Percentiles rank a stretch among this genome's conserved stretches.
These are phyloP conservation scores for Lepidopterella palustris DNA, from an alignment of 495 filamentous ascomycete genomes.

Conservation along the genomic window DNA sequence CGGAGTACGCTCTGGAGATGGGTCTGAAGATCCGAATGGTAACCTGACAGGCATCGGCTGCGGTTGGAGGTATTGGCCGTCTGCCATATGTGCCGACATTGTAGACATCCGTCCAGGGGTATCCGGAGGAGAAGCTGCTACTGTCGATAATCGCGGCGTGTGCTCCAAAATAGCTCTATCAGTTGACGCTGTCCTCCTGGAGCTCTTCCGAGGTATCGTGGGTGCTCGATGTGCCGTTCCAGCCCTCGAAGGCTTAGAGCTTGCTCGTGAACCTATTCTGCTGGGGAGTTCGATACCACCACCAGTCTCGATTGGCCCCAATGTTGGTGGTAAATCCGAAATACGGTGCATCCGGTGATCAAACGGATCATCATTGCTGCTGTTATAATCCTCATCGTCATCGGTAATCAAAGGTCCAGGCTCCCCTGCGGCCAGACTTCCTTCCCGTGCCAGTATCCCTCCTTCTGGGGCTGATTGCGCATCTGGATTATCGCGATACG, in stretches of 20 bases:
- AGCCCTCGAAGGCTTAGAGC: slow-evolving; percentile 35
- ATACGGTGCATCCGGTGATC: slow-evolving; percentile 42
- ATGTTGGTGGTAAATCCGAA: slow-evolving; percentile 48
- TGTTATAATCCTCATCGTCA: slow-evolving; percentile 9
- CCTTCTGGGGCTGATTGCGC: not conserved
- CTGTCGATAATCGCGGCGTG: slow-evolving; percentile 20
- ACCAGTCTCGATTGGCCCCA: slow-evolving; percentile 57
- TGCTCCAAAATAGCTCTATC: slow-evolving; percentile 19
- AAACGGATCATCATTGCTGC: slow-evolving; percentile 35
- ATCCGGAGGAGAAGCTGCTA: slow-evolving; percentile 27
- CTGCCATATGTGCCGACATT: slow-evolving; percentile 4
- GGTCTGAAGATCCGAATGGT: slow-evolving; percentile 24
- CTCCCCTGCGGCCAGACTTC: not conserved
- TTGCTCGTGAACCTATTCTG: slow-evolving; percentile 54
- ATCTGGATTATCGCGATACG: slow-evolving; percentile 30
- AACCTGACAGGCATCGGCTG: slow-evolving; percentile 4
- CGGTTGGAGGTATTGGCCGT: slow-evolving; percentile 19
- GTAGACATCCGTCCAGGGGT: slow-evolving; percentile 14
- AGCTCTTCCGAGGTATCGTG: slow-evolving; percentile 55
- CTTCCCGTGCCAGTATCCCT: slow-evolving; percentile 21
- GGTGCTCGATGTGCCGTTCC: slow-evolving; percentile 40
- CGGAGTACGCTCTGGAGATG: slow-evolving; percentile 19
- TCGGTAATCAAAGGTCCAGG: not conserved
- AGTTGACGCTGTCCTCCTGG: slow-evolving; percentile 45
- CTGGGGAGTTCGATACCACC: slow-evolving; percentile 60